Base-by-base conservation (phyloP, 345 rosid genomes). In the Ailanthus altissimus region DNA sequence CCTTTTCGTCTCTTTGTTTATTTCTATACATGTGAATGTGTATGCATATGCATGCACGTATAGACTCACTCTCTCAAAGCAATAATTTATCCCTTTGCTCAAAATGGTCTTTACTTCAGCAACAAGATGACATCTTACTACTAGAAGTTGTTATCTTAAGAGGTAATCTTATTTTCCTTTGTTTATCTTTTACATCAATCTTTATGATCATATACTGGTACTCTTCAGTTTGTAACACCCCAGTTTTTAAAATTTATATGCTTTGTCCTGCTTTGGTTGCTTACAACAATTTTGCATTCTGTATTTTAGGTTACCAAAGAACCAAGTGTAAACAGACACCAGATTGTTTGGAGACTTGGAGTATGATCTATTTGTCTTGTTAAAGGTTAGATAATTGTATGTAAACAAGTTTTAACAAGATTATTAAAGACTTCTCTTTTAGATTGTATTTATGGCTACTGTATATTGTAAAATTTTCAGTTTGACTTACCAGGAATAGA, bases 121-220 rank as follows among this genome's bases (percentile, higher is more conserved):
- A 51, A 51, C 78, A 38, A 3, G 10, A 16, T 8, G 16, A 53
- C 61, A 16, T 42, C 51, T 4, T 65, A 23, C 9, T 51, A 32
- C 53, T 21, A 21, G n/a, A 75, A 75, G 71, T 53, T 75, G 47
- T 20, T 75, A 51, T 56, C 14, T 64, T 69, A 75, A 64, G 63
- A 32, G 71, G 71, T 75, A 53, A 9, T 23, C 20, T 45, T 43
- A 16, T 15, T 7, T 57, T 32, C 60, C 57, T n/a, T n/a, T n/a
- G n/a, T n/a, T n/a, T n/a, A 45, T 73, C 15, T 6, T 73, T 16
- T 16, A 54, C 59, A 59, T 32, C 28, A n/a, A 50, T 18, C 42
- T 68, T 49, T 8, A 20, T 32, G 38, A 32, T 32, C 25, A 14
- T 47, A 9, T 46, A 64, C 49, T 18, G 49, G 14, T 1, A 12